These are phyloP conservation scores for Cucurbita pepo DNA, from an alignment of 306 rosid genomes.

Conservation along the genomic window DNA sequence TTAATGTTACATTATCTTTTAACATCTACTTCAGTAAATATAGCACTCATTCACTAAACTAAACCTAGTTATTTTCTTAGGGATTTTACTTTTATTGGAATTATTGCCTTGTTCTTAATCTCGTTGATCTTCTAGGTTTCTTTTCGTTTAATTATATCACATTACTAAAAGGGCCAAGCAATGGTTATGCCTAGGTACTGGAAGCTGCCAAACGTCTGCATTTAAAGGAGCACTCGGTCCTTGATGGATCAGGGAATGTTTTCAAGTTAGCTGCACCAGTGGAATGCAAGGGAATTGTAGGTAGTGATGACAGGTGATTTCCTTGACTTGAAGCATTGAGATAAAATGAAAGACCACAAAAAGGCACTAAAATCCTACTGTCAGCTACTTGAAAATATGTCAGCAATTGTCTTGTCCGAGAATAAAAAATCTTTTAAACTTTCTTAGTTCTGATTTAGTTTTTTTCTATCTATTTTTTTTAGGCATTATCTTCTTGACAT, in stretches of 20 bases:
- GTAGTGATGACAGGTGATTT: constrained; percentile 89
- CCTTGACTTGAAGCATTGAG: neutral
- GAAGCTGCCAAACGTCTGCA: constrained; percentile 92
- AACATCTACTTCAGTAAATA: neutral
- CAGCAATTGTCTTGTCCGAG: neutral
- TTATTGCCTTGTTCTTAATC: neutral
- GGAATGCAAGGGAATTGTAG: constrained; percentile 98
- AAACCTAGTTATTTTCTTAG: neutral
- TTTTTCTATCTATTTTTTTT: constrained; percentile 3
- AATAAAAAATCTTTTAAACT: neutral
- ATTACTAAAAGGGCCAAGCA: constrained; percentile 10
- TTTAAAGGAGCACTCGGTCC: constrained; percentile 76
- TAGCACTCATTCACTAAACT: neutral
- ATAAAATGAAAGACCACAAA: no score
- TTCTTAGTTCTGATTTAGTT: neutral
- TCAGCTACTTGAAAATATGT: neutral
- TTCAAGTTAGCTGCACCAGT: constrained; percentile 96
- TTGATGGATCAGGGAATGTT: constrained; percentile 80
- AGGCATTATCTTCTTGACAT: constrained; percentile 97
- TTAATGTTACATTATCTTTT: neutral
- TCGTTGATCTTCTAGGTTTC: neutral
- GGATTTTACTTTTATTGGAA: neutral
- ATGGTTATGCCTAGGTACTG: constrained; percentile 41
- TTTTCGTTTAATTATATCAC: neutral
- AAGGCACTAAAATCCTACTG: neutral